Evolutionary conservation across 2,329 filamentous ascomycete species (phyloP).

Genomic region (Penicillium sp.): DNA sequence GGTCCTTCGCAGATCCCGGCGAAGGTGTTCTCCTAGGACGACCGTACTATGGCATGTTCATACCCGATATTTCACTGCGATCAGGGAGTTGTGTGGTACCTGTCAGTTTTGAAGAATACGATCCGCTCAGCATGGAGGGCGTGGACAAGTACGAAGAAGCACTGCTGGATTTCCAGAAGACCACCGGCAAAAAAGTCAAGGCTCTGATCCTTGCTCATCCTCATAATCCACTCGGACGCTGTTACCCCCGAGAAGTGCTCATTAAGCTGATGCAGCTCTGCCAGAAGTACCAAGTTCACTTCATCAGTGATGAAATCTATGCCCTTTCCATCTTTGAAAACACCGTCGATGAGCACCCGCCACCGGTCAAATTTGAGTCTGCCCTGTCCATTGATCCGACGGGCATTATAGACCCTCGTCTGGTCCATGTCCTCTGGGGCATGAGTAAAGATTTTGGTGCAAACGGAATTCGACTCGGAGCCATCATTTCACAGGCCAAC

Average conservation of each 20-base stretch:
- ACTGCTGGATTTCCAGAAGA: constrained; percentile 36
- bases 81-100: constrained; percentile 45
- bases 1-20: constrained; percentile 34
- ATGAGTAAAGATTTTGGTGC: constrained; percentile 56
- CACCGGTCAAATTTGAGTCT: constrained; percentile 46
- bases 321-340: constrained; percentile 54
- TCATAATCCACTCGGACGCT: constrained; percentile 54
- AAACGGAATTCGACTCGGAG: constrained; percentile 56
- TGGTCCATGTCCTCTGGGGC: constrained; percentile 54
- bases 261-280: constrained; percentile 51
- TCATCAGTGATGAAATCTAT: constrained; percentile 61
- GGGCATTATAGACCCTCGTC: constrained; percentile 49
- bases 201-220: constrained; percentile 54
- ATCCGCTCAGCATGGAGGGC: constrained; percentile 45
- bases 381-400: constrained; percentile 46
- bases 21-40: constrained; percentile 38
- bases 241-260: constrained; percentile 45
- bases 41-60: constrained; percentile 50
- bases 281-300: constrained; percentile 51
- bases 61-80: constrained; percentile 47
- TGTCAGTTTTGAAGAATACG: constrained; percentile 46
- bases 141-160: constrained; percentile 49
- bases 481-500: constrained; percentile 52
- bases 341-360: constrained; percentile 26
- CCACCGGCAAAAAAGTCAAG: constrained; percentile 43